phyloP scores from a whole-genome alignment of 2,329 filamentous ascomycete species.

The Fusarium chuoi region DNA sequence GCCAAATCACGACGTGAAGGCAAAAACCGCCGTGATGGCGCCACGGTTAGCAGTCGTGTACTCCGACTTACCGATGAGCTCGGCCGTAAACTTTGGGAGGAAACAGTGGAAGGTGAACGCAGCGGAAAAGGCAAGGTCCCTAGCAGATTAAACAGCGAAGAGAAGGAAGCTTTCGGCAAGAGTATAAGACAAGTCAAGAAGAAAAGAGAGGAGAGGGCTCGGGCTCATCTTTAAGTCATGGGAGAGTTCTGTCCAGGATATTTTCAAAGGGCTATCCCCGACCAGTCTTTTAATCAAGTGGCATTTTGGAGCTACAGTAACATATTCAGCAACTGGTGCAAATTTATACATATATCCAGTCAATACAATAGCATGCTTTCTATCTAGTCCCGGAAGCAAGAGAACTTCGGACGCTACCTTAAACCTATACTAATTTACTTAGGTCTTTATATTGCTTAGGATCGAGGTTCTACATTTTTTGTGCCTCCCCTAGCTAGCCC shows the following conservation, averaged over 20 bases:
- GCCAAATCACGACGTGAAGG: slow-evolving; percentile 85
- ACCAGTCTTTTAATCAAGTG: neutral
- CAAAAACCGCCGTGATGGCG: slow-evolving; percentile 94
- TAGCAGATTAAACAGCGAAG: slow-evolving; percentile 61
- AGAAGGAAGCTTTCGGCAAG: slow-evolving; percentile 56
- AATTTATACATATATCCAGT: slow-evolving; percentile 12
- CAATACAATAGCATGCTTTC: neutral
- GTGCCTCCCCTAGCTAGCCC: neutral
- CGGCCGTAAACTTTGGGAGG: slow-evolving; percentile 75
- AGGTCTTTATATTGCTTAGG: neutral
- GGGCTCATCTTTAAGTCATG: slow-evolving; percentile 59
- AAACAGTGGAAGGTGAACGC: slow-evolving; percentile 55
- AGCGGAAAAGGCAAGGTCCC: slow-evolving; percentile 51
- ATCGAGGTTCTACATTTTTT: neutral
- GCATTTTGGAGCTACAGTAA: neutral
- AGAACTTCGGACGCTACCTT: neutral
- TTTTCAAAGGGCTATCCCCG: neutral
- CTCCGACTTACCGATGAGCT: slow-evolving; percentile 79
- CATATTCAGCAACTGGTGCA: neutral
- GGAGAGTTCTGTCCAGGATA: slow-evolving; percentile 15
- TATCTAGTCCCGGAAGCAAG: neutral
- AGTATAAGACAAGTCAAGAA: slow-evolving; percentile 58
- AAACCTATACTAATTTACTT: neutral
- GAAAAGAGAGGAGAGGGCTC: slow-evolving; percentile 60
- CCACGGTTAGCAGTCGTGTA: slow-evolving; percentile 86